These are phyloP conservation scores for Spathaspora girioi DNA, from an alignment of 805 yeast genomes.

Conservation along the genomic window DNA sequence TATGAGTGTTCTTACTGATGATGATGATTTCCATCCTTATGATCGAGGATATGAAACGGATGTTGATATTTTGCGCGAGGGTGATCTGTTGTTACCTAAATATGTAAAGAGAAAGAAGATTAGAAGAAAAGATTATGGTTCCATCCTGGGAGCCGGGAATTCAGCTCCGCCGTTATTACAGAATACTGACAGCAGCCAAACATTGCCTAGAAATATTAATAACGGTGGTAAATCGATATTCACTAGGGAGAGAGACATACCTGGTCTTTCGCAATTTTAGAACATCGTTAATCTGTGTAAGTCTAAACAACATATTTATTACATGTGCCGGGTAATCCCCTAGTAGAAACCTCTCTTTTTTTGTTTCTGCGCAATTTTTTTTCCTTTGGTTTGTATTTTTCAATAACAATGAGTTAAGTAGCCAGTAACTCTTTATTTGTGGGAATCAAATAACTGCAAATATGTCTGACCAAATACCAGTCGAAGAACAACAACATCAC, in stretches of 20 bases:
- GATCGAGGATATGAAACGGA: constrained; percentile 45
- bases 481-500: constrained; percentile 15
- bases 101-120: constrained; percentile 13
- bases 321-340: constrained; percentile 1
- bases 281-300: background rate
- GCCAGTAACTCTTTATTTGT: background rate
- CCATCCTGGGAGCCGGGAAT: constrained; percentile 2
- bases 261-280: constrained; percentile 8
- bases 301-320: background rate
- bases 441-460: background rate
- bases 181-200: constrained; percentile 5
- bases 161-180: background rate
- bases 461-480: constrained; percentile 33
- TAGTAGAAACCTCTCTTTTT: background rate
- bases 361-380: background rate
- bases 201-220: constrained; percentile 22
- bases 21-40: constrained; percentile 15
- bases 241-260: constrained; percentile 17
- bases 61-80: constrained; percentile 32
- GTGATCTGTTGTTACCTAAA: constrained; percentile 27
- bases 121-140: constrained; percentile 17
- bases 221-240: constrained; percentile 15
- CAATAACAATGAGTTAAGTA: too few relatives aligned
- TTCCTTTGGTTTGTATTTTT: background rate
- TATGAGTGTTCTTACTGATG: constrained; percentile 36